Percentiles rank a stretch among this genome's conserved stretches.
These are phyloP conservation scores for Tardiomyces depauwii DNA, from an alignment of 1,139 yeast species.

Conservation along the genomic window DNA sequence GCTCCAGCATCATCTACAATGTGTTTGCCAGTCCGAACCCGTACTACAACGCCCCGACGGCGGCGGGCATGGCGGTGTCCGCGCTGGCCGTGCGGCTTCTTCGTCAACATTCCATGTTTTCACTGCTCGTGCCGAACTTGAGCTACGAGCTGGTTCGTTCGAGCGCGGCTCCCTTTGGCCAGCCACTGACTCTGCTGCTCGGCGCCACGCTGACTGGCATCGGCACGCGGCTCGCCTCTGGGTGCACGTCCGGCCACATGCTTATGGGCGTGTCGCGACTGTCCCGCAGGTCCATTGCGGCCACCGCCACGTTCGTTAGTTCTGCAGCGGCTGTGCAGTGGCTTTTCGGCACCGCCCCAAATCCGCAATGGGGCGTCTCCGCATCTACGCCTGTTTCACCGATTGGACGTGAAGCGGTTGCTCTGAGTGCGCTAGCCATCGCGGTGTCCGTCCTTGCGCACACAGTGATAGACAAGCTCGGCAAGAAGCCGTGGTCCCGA, in stretches of 20 bases:
- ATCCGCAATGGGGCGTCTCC: too few species aligned
- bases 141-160: constrained; percentile 1
- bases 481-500: background rate
- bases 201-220: constrained; percentile 33
- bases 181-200: constrained; percentile 2
- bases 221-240: constrained; percentile 34
- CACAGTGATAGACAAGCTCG: too few species aligned
- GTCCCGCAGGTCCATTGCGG: constrained; percentile 31
- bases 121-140: constrained; percentile 12
- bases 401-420: too few species aligned
- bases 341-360: background rate
- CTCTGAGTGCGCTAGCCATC: too few species aligned
- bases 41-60: constrained; percentile 16
- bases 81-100: constrained; percentile 8
- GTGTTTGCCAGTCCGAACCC: constrained; percentile 14
- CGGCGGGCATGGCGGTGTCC: constrained; percentile 16
- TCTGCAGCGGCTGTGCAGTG: constrained; percentile 21
- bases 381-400: too few species aligned
- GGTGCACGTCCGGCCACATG: constrained; percentile 43
- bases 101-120: constrained; percentile 12
- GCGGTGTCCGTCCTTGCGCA: too few species aligned
- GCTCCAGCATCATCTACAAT: constrained; percentile 30
- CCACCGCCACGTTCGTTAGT: constrained; percentile 28
- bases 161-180: background rate
- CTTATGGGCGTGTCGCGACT: constrained; percentile 33